A percentile compares a stretch with the other conserved stretches of the same genome.
Conservation (phyloP, 2,329 filamentous ascomycete species). For the Diaporthe aspalathi region DNA sequence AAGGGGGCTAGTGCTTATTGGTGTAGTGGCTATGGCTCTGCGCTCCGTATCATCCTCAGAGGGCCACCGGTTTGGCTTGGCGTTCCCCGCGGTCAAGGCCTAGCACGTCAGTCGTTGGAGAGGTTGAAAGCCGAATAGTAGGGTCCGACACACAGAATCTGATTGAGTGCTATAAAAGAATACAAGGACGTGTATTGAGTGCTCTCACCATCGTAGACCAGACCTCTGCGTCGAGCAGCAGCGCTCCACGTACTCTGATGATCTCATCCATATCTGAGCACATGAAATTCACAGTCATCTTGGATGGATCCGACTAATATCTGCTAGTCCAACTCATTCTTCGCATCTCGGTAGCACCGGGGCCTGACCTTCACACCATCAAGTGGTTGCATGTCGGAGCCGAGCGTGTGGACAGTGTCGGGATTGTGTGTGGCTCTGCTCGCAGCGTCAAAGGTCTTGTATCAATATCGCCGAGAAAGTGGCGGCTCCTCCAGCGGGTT, state of each 20-base stretch:
- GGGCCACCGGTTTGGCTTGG: not conserved
- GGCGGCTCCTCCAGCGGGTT: not conserved
- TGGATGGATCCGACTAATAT: not conserved
- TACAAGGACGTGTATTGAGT: not conserved
- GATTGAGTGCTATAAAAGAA: not conserved
- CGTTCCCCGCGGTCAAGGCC: not conserved
- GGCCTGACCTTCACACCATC: no score
- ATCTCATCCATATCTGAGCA: not conserved
- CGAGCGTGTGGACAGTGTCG: not conserved
- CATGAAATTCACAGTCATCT: not conserved
- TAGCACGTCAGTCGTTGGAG: not conserved
- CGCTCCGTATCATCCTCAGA: not conserved
- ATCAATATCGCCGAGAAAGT: not conserved
- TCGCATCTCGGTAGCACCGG: not conserved
- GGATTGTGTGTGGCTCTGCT: not conserved
- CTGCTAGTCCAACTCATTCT: no score
- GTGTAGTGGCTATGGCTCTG: not conserved
- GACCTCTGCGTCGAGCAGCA: not conserved
- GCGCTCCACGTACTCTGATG: slow-evolving; percentile 9
- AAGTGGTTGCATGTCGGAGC: not conserved
- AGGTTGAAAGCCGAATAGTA: not conserved
- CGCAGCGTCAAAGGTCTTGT: no score
- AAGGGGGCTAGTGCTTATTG: not conserved
- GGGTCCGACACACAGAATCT: not conserved
- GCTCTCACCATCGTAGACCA: not conserved